Evolutionary conservation across 2,329 filamentous ascomycete genomes (phyloP).

Genomic region (Incumbomyces lentus): DNA sequence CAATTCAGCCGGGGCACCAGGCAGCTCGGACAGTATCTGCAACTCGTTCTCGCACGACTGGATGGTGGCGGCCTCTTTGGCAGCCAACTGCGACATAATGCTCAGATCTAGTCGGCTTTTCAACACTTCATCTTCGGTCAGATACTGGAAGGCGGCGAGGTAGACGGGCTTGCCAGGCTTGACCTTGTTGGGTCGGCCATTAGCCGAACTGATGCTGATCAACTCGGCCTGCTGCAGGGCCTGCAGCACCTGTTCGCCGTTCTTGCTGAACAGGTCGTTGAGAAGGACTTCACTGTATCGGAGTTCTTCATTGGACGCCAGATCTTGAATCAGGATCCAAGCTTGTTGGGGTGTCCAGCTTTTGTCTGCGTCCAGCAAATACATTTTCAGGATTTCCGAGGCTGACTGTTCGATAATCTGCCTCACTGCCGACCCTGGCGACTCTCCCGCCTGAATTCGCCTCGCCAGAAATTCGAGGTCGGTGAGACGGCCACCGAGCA

Average conservation of each 20-base stretch:
- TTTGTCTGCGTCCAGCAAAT: constrained; percentile 55
- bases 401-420: constrained; percentile 86
- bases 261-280: constrained; percentile 60
- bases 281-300: constrained; percentile 81
- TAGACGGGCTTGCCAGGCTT: constrained; percentile 78
- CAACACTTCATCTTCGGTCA: constrained; percentile 63
- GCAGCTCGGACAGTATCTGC: constrained; percentile 56
- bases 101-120: constrained; percentile 63
- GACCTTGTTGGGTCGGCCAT: constrained; percentile 69
- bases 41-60: constrained; percentile 73
- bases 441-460: constrained; percentile 77
- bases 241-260: constrained; percentile 66
- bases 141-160: constrained; percentile 64
- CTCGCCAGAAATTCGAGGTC: constrained; percentile 92
- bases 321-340: constrained; percentile 73
- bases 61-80: constrained; percentile 62
- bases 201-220: constrained; percentile 61
- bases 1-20: constrained; percentile 60
- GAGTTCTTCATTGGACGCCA: constrained; percentile 55
- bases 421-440: constrained; percentile 65
- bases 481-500: constrained; percentile 82
- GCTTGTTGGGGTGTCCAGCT: constrained; percentile 78
- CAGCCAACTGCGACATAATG: constrained; percentile 57
- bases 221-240: constrained; percentile 77
- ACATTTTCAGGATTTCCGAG: constrained; percentile 88